Evolutionary conservation across 768 basidiomycete species (phyloP).

Genomic region (Trichaptum fuscoviolaceum): DNA sequence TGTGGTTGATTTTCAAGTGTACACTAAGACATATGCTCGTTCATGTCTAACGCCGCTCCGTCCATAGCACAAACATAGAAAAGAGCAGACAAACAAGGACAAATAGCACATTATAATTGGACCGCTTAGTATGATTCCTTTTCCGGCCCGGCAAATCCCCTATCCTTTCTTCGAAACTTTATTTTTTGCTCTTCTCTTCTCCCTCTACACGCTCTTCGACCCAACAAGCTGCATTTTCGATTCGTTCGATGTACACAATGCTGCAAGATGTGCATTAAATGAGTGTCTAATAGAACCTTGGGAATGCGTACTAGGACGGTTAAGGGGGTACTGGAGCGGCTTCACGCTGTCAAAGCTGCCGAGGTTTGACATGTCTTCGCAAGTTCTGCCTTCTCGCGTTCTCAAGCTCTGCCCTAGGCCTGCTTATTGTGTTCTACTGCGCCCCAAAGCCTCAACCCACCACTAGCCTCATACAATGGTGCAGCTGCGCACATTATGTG

Average conservation of each 20-base stretch:
- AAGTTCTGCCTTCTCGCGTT: not conserved
- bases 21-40: too few relatives aligned
- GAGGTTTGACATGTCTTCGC: not conserved
- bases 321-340: not conserved
- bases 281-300: not conserved
- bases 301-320: not conserved
- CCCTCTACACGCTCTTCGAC: not conserved
- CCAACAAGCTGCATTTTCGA: not conserved
- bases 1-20: not conserved
- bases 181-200: not conserved
- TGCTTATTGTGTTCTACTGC: not conserved
- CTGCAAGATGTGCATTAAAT: too few relatives aligned
- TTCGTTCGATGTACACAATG: too few relatives aligned
- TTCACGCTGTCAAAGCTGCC: constrained; percentile 1
- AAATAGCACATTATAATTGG: not conserved
- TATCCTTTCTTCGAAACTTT: not conserved
- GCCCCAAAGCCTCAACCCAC: not conserved
- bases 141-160: not conserved
- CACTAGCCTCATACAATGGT: not conserved
- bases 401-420: not conserved
- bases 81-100: not conserved
- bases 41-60: not conserved
- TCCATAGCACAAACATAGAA: not conserved
- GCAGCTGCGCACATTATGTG: not conserved
- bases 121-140: not conserved